Evolutionary conservation across 1,284 basidiomycete species (phyloP).

Genomic region (Ustilago lituana): DNA sequence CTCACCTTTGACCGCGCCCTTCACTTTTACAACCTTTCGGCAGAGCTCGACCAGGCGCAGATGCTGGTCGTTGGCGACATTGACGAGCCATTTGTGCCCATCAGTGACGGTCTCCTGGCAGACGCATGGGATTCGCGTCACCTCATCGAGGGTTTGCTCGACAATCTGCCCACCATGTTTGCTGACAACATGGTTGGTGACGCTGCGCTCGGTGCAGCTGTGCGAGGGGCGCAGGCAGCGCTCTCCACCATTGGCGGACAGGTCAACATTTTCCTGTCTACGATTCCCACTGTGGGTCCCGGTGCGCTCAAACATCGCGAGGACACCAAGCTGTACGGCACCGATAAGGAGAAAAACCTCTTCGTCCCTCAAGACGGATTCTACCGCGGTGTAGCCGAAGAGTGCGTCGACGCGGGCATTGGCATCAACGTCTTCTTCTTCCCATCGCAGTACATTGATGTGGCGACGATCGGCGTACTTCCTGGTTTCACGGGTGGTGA

Average conservation of each 20-base stretch:
- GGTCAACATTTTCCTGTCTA: constrained; percentile 81
- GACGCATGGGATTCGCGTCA: constrained; percentile 77
- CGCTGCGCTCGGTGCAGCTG: constrained; percentile 81
- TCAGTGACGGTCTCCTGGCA: constrained; percentile 80
- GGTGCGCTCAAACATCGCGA: constrained; percentile 75
- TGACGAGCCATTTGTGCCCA: constrained; percentile 87
- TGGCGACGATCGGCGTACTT: constrained; percentile 80
- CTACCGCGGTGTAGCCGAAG: constrained; percentile 85
- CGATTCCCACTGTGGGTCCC: constrained; percentile 80
- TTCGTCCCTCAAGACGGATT: constrained; percentile 79
- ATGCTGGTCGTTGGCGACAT: constrained; percentile 90
- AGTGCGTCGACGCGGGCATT: constrained; percentile 87
- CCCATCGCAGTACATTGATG: constrained; percentile 82
- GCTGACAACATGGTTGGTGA: constrained; percentile 71
- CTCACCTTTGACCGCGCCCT: constrained; percentile 84
- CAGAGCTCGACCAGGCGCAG: constrained; percentile 73
- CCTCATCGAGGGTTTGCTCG: constrained; percentile 75
- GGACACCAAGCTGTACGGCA: constrained; percentile 82
- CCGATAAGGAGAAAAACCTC: constrained; percentile 85
- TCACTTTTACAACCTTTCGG: constrained; percentile 90
- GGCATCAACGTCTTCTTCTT: constrained; percentile 91
- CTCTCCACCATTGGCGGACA: constrained; percentile 87
- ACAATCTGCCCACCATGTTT: constrained; percentile 76
- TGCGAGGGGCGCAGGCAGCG: constrained; percentile 73
- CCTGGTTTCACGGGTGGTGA: constrained; percentile 88